phyloP scores from a whole-genome alignment of 805 yeast species.

The Nakazawaea ishiwadae region DNA sequence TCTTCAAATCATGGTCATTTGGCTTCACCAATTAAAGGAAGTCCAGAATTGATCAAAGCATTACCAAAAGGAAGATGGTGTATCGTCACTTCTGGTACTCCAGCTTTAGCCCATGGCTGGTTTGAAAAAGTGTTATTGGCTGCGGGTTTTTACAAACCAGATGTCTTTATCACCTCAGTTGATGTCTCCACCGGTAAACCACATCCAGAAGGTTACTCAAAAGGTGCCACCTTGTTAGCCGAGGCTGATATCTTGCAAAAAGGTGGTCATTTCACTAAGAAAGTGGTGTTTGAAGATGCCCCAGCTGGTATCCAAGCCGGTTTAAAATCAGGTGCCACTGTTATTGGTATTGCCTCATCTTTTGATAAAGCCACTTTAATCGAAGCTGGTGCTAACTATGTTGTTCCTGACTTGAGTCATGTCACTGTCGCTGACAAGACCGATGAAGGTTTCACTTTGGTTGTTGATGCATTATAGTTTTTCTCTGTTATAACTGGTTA shows the following conservation, averaged over 20 bases:
- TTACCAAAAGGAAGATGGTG: slow-evolving; percentile 72
- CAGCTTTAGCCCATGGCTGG: slow-evolving; percentile 76
- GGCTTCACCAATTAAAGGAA: slow-evolving; percentile 76
- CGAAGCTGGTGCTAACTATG: slow-evolving; percentile 77
- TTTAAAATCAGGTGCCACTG: slow-evolving; percentile 75
- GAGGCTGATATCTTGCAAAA: slow-evolving; percentile 21
- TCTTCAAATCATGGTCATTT: slow-evolving; percentile 68
- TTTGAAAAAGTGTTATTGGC: slow-evolving; percentile 56
- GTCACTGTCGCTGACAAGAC: slow-evolving; percentile 56
- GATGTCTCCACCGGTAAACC: slow-evolving; percentile 81
- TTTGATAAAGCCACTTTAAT: slow-evolving; percentile 65
- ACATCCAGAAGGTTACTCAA: slow-evolving; percentile 75
- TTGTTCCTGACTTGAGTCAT: slow-evolving; percentile 65
- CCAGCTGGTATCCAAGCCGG: slow-evolving; percentile 87
- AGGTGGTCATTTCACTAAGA: slow-evolving; percentile 24
- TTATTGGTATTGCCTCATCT: slow-evolving; percentile 80
- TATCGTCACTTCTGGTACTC: slow-evolving; percentile 82
- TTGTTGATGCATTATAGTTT: slow-evolving; percentile 31
- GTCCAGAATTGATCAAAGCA: slow-evolving; percentile 53
- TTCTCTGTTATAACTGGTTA: too few relatives aligned
- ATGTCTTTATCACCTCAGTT: slow-evolving; percentile 78
- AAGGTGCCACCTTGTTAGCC: slow-evolving; percentile 47
- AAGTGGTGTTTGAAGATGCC: slow-evolving; percentile 82
- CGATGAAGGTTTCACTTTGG: slow-evolving; percentile 32
- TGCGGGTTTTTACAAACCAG: slow-evolving; percentile 46